Base-by-base conservation (phyloP, 2,329 filamentous ascomycete species). In the Phialophora verrucosa region DNA sequence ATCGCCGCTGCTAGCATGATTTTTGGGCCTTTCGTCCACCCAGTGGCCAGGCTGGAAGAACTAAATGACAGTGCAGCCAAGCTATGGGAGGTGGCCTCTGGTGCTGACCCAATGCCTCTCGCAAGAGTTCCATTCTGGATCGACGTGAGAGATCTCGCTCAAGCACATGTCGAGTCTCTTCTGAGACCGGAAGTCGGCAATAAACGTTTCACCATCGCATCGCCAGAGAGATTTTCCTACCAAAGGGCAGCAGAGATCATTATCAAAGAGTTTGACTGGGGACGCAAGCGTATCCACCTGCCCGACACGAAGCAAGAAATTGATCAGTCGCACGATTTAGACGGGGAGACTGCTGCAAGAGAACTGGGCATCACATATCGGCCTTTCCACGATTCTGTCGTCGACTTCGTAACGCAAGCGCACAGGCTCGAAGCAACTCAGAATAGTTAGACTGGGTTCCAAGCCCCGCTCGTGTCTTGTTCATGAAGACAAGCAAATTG, bases 141-240 rank as follows among this genome's bases (percentile, higher is more conserved):
- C 55, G 74, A 82, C 76, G 81, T 83, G 14, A 78, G 80, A 10
- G 81, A 83, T 65, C 74, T 82, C 54, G 81, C 81, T 17, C 74
- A 82, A 10, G 81, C 81, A 17, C 81, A 83, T 69, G 77, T 82
- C n/a, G 74, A 76, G 66, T 79, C 81, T 12, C 79, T 82, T 20
- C 79, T 83, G 64, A 75, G 80, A 11, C 65, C 78, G 0, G 77
- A 77, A 2, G 79, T 73, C 0, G 77, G 76, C 0, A 77, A 77
- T 0, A 80, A 80, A 68, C 71, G 83, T 51, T 84, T 78, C 64
- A 74, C 78, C 1, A 75, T 78, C 17, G 77, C 78, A 0, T 76
- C 79, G 0, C 76, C 79, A 0, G 80, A 84, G 68, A 74, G 75
- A 4, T 85, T 84, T 62, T 81, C 80, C 0, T 84, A 84, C 68